Conservation (phyloP, 805 yeast genomes). For the Zygoascus ofunaensis region DNA sequence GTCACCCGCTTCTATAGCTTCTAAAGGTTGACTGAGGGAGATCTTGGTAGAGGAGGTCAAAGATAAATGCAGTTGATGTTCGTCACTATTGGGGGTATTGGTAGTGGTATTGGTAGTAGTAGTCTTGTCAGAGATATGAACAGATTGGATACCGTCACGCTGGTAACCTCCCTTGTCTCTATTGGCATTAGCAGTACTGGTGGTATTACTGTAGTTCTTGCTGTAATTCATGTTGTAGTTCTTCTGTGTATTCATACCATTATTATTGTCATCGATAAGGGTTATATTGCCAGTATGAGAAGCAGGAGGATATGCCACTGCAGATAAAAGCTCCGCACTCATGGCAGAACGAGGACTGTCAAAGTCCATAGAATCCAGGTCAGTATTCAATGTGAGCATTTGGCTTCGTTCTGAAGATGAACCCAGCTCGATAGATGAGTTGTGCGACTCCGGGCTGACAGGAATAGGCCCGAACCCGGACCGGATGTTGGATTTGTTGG, state of each 20-base stretch:
- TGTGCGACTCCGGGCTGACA: conserved; percentile 1
- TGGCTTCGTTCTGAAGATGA: background rate
- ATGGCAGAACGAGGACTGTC: conserved; percentile 13
- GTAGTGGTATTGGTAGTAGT: background rate
- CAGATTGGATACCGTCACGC: conserved; percentile 4
- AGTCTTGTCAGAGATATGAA: conserved; percentile 1
- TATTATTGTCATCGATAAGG: background rate
- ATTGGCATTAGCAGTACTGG: too few species aligned
- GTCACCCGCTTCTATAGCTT: conserved; percentile 10
- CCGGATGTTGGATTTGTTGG: too few species aligned
- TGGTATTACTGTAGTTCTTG: background rate
- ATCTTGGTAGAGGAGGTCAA: background rate
- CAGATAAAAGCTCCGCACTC: conserved; percentile 20
- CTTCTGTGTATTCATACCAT: too few species aligned
- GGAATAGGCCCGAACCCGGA: background rate
- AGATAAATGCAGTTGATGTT: background rate
- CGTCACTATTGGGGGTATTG: conserved; percentile 1
- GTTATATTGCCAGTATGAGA: conserved; percentile 2
- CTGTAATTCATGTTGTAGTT: background rate
- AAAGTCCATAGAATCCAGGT: background rate
- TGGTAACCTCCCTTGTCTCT: too few species aligned
- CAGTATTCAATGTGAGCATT: background rate
- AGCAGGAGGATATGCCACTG: conserved; percentile 10
- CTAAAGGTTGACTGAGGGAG: background rate
- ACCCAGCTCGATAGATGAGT: too few species aligned